Evolutionary conservation across 163 green algal genomes (phyloP).

Genomic region (Chlorella variabilis): DNA sequence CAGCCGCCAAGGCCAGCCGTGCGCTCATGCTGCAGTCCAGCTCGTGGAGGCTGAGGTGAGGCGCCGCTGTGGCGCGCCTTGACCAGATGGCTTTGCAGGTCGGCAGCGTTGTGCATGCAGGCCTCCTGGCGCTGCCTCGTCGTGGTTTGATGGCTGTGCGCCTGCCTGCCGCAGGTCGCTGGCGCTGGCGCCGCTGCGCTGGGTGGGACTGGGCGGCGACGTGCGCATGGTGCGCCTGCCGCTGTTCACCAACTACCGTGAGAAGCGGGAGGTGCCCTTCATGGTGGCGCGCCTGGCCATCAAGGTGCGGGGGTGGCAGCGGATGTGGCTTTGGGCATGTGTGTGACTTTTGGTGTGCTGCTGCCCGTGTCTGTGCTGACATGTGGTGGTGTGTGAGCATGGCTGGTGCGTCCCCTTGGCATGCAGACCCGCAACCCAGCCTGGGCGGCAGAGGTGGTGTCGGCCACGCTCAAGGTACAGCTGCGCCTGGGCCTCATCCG

Average conservation of each 20-base stretch:
- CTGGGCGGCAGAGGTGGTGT: conserved; percentile 42
- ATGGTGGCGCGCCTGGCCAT: conserved; percentile 15
- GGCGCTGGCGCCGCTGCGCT: conserved; percentile 33
- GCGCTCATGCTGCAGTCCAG: conserved; percentile 29
- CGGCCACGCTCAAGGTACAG: conserved; percentile 11
- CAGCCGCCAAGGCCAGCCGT: conserved; percentile 2
- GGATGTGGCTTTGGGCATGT: too few relatives aligned
- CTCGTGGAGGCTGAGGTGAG: not conserved
- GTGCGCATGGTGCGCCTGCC: conserved; percentile 14
- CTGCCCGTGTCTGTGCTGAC: too few relatives aligned
- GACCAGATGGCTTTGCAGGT: too few relatives aligned
- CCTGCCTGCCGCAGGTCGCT: conserved; percentile 21
- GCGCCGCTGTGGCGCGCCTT: too few relatives aligned
- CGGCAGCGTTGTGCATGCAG: not conserved
- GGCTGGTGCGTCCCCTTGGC: too few relatives aligned
- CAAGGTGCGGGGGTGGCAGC: conserved; percentile 28
- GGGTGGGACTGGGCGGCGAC: conserved; percentile 32
- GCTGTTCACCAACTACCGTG: conserved; percentile 39
- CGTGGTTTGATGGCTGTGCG: not conserved
- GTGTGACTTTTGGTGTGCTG: too few relatives aligned
- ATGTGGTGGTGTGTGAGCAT: too few relatives aligned
- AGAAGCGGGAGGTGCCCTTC: conserved; percentile 32
- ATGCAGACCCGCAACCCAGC: conserved; percentile 18
- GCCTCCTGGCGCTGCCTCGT: not conserved
- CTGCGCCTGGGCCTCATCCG: conserved; percentile 31